phyloP scores from a whole-genome alignment of 306 rosid species.

The Morella rubra region DNA sequence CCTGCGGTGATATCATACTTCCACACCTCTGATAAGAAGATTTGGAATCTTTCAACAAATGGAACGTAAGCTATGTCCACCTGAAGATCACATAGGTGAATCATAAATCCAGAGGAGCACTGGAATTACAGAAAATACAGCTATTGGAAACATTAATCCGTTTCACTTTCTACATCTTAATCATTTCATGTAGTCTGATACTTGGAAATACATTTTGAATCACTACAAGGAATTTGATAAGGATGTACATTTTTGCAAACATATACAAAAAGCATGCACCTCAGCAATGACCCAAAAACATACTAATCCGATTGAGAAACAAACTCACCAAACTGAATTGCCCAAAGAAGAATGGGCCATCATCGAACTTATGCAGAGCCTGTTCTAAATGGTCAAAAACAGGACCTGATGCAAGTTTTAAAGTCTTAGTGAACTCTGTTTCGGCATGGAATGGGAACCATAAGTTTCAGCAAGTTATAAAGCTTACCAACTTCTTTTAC shows the following conservation, averaged over 20 bases:
- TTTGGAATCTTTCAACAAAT: constrained; percentile 62
- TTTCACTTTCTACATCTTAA: not conserved
- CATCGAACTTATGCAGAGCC: constrained; percentile 64
- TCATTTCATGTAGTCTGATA: too few species aligned
- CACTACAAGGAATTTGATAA: too few species aligned
- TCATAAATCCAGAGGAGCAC: constrained; percentile 20
- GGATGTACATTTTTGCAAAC: too few species aligned
- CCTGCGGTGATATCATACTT: constrained; percentile 56
- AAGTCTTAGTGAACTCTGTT: constrained; percentile 2
- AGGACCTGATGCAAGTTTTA: constrained; percentile 35
- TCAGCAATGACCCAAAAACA: not conserved
- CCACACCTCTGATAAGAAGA: constrained; percentile 36
- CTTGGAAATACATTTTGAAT: too few species aligned
- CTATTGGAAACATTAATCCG: not conserved
- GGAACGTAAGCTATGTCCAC: constrained; percentile 65
- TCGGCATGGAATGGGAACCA: not conserved
- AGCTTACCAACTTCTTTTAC: constrained; percentile 44
- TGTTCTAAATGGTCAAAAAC: constrained; percentile 76
- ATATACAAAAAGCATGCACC: too few species aligned
- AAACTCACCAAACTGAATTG: constrained; percentile 65
- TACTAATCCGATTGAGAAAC: not conserved
- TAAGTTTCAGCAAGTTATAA: constrained; percentile 9
- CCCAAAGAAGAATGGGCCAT: constrained; percentile 75
- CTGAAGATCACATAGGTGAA: constrained; percentile 35
- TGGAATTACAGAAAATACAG: too few species aligned